Percentiles rank a stretch among this genome's conserved stretches.
Evolutionary conservation across 495 filamentous ascomycete genomes (phyloP).

Genomic region (Daldinia caldariorum): DNA sequence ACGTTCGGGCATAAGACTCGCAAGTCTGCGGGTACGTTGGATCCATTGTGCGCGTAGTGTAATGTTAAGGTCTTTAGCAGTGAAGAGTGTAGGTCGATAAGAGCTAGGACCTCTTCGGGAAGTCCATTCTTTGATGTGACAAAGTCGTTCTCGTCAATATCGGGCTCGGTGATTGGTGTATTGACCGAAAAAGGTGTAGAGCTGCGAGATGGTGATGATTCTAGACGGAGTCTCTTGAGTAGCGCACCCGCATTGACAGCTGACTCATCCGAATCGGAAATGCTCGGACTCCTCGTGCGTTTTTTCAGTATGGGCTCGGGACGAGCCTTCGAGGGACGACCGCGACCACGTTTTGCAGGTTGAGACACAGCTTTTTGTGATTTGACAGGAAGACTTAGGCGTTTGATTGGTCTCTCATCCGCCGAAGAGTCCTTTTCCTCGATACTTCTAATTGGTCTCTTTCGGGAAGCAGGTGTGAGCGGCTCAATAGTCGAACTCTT

Average conservation of each 20-base stretch:
- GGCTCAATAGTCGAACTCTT: constrained; percentile 36
- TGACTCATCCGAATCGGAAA: constrained; percentile 46
- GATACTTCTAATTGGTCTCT: constrained; percentile 42
- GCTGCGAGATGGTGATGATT: constrained; percentile 49
- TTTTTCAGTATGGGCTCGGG: constrained; percentile 33
- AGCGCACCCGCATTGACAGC: constrained; percentile 45
- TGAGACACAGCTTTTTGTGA: constrained; percentile 12
- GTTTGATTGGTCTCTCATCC: constrained; percentile 39
- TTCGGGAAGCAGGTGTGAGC: constrained; percentile 45
- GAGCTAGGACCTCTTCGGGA: constrained; percentile 64
- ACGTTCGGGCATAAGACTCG: constrained; percentile 64
- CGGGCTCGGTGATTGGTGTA: constrained; percentile 43
- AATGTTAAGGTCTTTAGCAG: constrained; percentile 68
- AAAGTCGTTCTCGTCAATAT: constrained; percentile 45
- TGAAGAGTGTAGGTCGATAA: constrained; percentile 64
- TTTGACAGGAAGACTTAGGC: constrained; percentile 22
- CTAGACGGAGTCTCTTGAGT: constrained; percentile 54
- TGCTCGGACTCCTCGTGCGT: constrained; percentile 42
- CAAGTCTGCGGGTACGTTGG: constrained; percentile 66
- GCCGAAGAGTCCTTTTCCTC: constrained; percentile 38
- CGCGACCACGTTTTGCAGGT: constrained; percentile 33
- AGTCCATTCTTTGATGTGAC: constrained; percentile 41
- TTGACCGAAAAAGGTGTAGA: constrained; percentile 45
- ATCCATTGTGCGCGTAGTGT: constrained; percentile 72
- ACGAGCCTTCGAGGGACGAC: constrained; percentile 37